A percentile compares a stretch with the other conserved stretches of the same genome.
phyloP scores from a whole-genome alignment of 768 basidiomycete species.

The Tremella yokohamensis region DNA sequence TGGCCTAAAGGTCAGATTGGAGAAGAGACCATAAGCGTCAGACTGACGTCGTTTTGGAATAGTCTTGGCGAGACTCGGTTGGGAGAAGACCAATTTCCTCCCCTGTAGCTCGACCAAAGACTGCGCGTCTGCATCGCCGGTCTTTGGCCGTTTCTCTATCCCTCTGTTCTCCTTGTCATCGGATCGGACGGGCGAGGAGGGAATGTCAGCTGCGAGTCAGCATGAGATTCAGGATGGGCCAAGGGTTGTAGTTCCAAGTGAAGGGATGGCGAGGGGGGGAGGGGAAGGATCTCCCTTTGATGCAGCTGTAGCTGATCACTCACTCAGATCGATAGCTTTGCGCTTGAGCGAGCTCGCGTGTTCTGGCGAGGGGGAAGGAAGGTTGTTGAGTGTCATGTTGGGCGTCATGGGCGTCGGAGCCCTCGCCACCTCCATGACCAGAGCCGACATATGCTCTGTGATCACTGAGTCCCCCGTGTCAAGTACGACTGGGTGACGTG shows the following conservation, averaged over 20 bases:
- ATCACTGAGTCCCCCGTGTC: too few species aligned
- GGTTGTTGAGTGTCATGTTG: neutral
- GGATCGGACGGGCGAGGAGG: neutral
- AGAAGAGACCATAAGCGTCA: neutral
- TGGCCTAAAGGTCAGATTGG: constrained; percentile 12
- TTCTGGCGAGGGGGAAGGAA: neutral
- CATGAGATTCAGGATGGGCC: neutral
- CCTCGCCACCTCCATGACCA: neutral
- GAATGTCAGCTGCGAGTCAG: neutral
- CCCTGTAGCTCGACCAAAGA: constrained; percentile 32
- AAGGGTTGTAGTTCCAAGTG: too few species aligned
- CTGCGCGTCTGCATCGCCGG: neutral
- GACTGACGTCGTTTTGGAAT: constrained; percentile 3
- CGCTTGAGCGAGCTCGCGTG: neutral
- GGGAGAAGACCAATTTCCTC: constrained; percentile 29
- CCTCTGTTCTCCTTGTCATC: constrained; percentile 2
- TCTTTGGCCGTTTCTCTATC: neutral
- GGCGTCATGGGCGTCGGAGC: constrained; percentile 3
- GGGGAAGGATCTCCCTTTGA: too few species aligned
- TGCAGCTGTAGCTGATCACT: neutral
- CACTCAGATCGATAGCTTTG: neutral
- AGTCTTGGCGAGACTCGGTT: constrained; percentile 11
- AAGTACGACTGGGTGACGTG: too few species aligned
- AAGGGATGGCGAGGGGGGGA: too few species aligned
- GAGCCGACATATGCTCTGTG: too few species aligned